These are phyloP conservation scores for Lagerstroemia speciosa DNA, from an alignment of 345 rosid genomes.

Conservation along the genomic window DNA sequence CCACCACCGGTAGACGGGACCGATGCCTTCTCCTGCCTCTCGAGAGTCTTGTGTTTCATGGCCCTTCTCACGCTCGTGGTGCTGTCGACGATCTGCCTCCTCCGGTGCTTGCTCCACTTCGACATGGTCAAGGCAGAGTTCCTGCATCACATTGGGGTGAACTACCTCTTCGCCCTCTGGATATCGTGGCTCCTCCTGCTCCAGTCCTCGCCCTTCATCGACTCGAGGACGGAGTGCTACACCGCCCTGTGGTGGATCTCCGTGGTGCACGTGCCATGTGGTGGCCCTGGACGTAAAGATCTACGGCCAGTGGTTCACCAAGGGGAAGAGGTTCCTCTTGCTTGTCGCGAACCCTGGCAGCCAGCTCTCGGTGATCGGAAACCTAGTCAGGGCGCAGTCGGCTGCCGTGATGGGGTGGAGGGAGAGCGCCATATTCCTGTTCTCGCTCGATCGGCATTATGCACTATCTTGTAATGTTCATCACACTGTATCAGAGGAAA, in stretches of 20 bases:
- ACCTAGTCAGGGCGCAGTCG: constrained; percentile 19
- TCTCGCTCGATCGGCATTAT: constrained; percentile 21
- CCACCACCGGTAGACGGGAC: constrained; percentile 12
- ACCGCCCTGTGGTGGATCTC: constrained; percentile 20
- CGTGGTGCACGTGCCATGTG: constrained; percentile 20
- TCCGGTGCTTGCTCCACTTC: constrained; percentile 31
- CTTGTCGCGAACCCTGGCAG: constrained; percentile 27
- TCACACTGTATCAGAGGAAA: constrained; percentile 24
- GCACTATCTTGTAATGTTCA: constrained; percentile 29
- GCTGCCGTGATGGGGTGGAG: constrained; percentile 24
- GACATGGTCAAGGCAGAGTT: constrained; percentile 41
- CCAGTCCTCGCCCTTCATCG: constrained; percentile 24
- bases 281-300: constrained; percentile 23
- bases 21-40: constrained; percentile 20
- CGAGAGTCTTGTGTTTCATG: constrained; percentile 30
- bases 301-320: constrained; percentile 33
- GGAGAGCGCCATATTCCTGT: constrained; percentile 24
- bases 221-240: constrained; percentile 5
- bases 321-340: constrained; percentile 26
- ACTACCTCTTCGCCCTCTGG: constrained; percentile 25
- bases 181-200: constrained; percentile 29
- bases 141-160: constrained; percentile 27
- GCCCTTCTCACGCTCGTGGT: constrained; percentile 23
- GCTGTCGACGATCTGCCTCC: constrained; percentile 29
- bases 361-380: constrained; percentile 30